Base-by-base conservation (phyloP, 139 green algal species). In the Yamagishiella unicocca region DNA sequence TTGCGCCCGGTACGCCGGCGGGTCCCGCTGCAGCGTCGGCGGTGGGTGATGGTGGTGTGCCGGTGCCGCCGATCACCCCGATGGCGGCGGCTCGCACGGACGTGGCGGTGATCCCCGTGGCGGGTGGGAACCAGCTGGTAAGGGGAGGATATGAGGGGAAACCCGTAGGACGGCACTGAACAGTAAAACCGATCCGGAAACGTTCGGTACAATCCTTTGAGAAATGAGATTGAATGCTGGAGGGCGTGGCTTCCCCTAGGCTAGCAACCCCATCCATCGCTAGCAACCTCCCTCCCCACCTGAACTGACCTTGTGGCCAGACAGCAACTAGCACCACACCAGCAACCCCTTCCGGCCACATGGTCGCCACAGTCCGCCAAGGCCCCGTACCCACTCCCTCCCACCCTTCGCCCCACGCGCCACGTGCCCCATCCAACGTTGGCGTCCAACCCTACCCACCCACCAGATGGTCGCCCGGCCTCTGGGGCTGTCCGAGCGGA, bases 81-180 rank as follows among this genome's bases (percentile, higher is more conserved):
- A 88, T 96, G 68, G 95, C 93, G 21, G 70, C 77, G 37, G 75
- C 85, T 14, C 74, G 95, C 12, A 96, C 89, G 33, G 93, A 94
- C 8, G 85, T 95, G 54, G 81, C 88, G 2, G 93, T 98, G 10
- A 96, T 98, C 29, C 94, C 95, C 37, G 96, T 90, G 3, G 50
- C 83, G 4, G 93, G 89, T 2, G 96, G 95, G 43, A 94, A 96
- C 83, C 94, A 97, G 90, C 93, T 98, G 91, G 91, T 95, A 75
- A 17, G 67, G 33, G 35, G 2, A 45, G 8, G 67, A 7, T 33
- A 75, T 33, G 33, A 33, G 38, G 33, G 4, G 67, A 35, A 35
- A 38, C 2, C 3, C 29, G 62, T 31, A 2, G 12, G 4, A n/a
- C 29, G 62, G 31, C 29, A 71, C 29, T 10, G 50, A 58, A 17